These are phyloP conservation scores for Paramecium sexaurelia DNA, from an alignment of 73 alveolate genomes.

Conservation along the genomic window DNA sequence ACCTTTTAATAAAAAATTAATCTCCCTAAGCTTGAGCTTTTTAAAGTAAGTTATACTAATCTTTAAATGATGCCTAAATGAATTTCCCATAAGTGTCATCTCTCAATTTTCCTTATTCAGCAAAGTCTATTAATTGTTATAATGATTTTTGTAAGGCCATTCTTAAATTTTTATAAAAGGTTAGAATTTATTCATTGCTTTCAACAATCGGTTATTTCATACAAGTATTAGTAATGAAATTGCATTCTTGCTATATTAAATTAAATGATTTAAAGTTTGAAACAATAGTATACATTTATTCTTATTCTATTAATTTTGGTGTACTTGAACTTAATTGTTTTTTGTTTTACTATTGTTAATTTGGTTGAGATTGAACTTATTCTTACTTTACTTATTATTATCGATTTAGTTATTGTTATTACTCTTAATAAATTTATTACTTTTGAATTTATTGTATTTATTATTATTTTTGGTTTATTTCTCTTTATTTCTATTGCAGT, in stretches of 20 bases:
- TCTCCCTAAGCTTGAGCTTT: background rate
- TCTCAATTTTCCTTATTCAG: conserved; percentile 42
- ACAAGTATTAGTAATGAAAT: background rate
- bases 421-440: background rate
- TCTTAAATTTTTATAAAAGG: background rate
- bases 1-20: background rate
- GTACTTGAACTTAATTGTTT: background rate
- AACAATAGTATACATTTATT: background rate
- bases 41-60: background rate
- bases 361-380: background rate
- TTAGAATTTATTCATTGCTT: background rate
- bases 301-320: background rate
- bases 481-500: background rate
- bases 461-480: background rate
- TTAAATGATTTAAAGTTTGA: background rate
- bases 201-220: background rate
- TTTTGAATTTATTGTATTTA: background rate
- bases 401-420: background rate
- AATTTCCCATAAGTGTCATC: conserved; percentile 5
- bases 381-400: background rate
- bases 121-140: background rate
- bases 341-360: background rate
- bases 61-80: background rate
- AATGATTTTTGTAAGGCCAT: background rate
- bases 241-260: background rate